A percentile compares a stretch with the other conserved stretches of the same genome.
These are phyloP conservation scores for Lepiota brunneoincarnata DNA, from an alignment of 768 basidiomycete species.

Conservation along the genomic window DNA sequence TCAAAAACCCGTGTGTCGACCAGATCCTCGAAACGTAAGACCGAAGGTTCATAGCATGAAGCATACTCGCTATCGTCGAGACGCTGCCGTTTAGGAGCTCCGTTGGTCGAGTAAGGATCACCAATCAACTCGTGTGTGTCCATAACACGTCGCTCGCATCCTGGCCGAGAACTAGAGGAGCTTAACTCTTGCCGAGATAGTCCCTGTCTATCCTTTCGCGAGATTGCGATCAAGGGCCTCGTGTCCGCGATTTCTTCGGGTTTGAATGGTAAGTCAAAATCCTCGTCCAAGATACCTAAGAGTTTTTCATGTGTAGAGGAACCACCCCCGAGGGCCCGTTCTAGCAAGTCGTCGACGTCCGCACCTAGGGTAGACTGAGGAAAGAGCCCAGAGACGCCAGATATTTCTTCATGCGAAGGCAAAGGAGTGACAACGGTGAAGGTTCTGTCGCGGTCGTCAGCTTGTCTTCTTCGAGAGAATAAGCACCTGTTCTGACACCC, in stretches of 20 bases:
- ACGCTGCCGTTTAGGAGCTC: background rate
- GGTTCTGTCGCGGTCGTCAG: background rate
- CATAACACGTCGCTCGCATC: no score
- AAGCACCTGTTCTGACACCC: conserved; percentile 49
- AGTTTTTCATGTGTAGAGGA: background rate
- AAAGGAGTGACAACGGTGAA: conserved; percentile 7
- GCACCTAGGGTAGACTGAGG: background rate
- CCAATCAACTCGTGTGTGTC: background rate
- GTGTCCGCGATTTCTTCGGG: background rate
- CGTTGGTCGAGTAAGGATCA: no score
- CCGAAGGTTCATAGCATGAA: conserved; percentile 4
- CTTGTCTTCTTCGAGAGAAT: background rate
- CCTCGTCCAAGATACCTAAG: background rate
- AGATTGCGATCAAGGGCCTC: background rate
- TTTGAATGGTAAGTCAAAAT: background rate
- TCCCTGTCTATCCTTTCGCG: background rate
- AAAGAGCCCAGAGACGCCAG: background rate
- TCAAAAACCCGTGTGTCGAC: background rate
- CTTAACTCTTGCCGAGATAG: background rate
- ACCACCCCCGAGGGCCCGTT: background rate
- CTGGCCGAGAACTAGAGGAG: background rate
- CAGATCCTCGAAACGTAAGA: background rate
- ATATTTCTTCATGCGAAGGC: conserved; percentile 9
- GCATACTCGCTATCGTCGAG: background rate
- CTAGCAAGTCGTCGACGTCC: background rate